Conservation (phyloP, 192 early-diverging fungal species). For the Obelidium mucronatum region DNA sequence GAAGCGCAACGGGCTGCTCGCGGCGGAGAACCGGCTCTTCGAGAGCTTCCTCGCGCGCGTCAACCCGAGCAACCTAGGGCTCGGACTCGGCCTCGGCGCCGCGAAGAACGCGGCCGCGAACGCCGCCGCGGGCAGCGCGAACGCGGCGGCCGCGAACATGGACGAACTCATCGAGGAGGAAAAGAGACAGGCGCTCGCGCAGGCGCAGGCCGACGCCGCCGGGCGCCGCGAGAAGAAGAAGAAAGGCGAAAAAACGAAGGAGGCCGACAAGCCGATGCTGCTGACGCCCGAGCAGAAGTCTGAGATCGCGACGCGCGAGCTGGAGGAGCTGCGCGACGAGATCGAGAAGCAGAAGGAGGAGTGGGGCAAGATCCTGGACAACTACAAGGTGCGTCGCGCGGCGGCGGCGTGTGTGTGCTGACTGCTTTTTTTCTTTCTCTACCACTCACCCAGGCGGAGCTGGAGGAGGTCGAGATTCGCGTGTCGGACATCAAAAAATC, state of each 20-base stretch:
- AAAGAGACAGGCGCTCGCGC: slow-evolving; percentile 3
- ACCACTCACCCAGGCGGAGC: slow-evolving; percentile 50
- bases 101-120: not conserved
- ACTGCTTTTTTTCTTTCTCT: not conserved
- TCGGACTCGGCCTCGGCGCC: not conserved
- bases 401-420: not conserved
- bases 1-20: slow-evolving; percentile 50
- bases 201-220: slow-evolving; percentile 9
- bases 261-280: slow-evolving; percentile 50
- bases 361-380: slow-evolving; percentile 65
- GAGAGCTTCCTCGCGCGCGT: slow-evolving; percentile 58
- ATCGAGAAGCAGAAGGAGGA: slow-evolving; percentile 68
- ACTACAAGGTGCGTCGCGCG: slow-evolving; percentile 56
- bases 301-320: slow-evolving; percentile 66
- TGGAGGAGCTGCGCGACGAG: slow-evolving; percentile 68
- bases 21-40: slow-evolving; percentile 60
- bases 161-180: slow-evolving; percentile 29
- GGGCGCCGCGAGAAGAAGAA: slow-evolving; percentile 53
- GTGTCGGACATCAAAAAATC: slow-evolving; percentile 62
- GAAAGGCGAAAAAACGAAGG: slow-evolving; percentile 59
- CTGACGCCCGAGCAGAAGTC: slow-evolving; percentile 65
- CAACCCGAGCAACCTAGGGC: slow-evolving; percentile 36
- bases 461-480: slow-evolving; percentile 68
- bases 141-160: not conserved
- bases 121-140: not conserved